A percentile compares a stretch with the other conserved stretches of the same genome.
Conservation (phyloP, 768 basidiomycete genomes). For the Leccinum subtestaceum region DNA sequence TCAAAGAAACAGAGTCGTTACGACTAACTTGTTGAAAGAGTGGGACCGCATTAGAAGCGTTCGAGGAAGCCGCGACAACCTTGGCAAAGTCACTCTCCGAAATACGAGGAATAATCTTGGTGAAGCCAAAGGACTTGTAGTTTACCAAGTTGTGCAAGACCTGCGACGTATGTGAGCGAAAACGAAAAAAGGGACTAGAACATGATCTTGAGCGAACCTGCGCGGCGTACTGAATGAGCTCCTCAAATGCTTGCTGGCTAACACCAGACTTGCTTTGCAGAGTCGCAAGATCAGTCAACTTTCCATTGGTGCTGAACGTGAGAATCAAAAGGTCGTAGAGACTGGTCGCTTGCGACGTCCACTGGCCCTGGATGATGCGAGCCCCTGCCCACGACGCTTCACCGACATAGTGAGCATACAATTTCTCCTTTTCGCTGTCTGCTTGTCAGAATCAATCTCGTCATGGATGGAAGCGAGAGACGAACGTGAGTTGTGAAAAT, state of each 20-base stretch:
- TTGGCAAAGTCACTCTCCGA: slow-evolving; percentile 57
- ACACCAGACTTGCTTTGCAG: slow-evolving; percentile 57
- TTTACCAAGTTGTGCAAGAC: slow-evolving; percentile 51
- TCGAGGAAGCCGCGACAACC: slow-evolving; percentile 59
- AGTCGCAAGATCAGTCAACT: slow-evolving; percentile 51
- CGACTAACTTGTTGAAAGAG: slow-evolving; percentile 62
- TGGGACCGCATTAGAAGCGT: slow-evolving; percentile 49
- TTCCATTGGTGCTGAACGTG: slow-evolving; percentile 60
- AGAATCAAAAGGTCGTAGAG: slow-evolving; percentile 72
- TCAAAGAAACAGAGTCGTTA: neutral
- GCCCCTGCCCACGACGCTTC: slow-evolving; percentile 82
- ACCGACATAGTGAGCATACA: slow-evolving; percentile 71
- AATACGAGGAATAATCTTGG: slow-evolving; percentile 80
- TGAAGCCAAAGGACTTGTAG: slow-evolving; percentile 80
- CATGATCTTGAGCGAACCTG: slow-evolving; percentile 47
- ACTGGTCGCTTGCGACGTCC: slow-evolving; percentile 66
- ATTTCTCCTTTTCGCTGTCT: slow-evolving; percentile 68
- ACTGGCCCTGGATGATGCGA: slow-evolving; percentile 80
- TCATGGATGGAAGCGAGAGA: neutral
- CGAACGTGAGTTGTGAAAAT: slow-evolving; percentile 66
- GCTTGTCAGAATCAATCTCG: slow-evolving; percentile 1
- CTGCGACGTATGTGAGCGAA: slow-evolving; percentile 14
- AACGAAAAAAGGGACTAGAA: neutral
- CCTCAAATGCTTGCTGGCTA: slow-evolving; percentile 60
- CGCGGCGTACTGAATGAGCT: slow-evolving; percentile 65